Evolutionary conservation across 148 eudicot genomes (phyloP), one percentile per base, ranked within the genome.

Genomic region (Mesembryanthemum crystallinum): DNA sequence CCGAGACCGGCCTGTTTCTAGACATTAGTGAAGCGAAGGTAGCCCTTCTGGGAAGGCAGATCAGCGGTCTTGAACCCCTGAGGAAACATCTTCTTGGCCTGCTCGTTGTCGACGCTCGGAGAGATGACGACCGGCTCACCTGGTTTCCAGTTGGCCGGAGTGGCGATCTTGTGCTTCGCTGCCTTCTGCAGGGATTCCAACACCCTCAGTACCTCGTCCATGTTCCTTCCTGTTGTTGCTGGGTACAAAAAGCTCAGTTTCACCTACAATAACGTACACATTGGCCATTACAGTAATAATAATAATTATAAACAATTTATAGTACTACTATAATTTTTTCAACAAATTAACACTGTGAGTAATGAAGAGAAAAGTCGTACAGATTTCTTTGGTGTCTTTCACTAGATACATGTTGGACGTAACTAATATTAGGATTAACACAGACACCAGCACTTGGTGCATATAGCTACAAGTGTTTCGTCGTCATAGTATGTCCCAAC

Each of bases 171-270:
- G 83, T 90, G 82, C 84, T 90, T 82, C 0, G 88, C 66, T 1
- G 93, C 88, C 84, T 80, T 90, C 73, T 86, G 86, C 14, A 90
- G 81, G 17, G 97, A 87, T 3, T 94, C 97, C 78, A 90, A 23
- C 74, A 82, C 98, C 87, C 98, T 86, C 75, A 91, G 64, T 67
- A 94, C 93, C 60, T 94, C 98, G 33, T 91, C 97, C 91, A 94
- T 85, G 88, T 94, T 91, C 73, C 98, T 70, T 11, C 98, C 98
- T 0, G 97, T 92, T 62, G 92, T 84, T 2, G 91, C 91, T n/a
- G 95, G 98, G 74, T 91, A 91, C 47, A 91, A 64, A 71, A 91
- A 94, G 81, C 97, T 91, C 87, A 94, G 65, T 88, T 90, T 90
- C 64, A 94, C 88, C 94, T 88, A 49, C 75, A 71, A 24, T 27